Base-by-base conservation (phyloP, 2,329 filamentous ascomycete species). In the Aspergillus transmontanensis region DNA sequence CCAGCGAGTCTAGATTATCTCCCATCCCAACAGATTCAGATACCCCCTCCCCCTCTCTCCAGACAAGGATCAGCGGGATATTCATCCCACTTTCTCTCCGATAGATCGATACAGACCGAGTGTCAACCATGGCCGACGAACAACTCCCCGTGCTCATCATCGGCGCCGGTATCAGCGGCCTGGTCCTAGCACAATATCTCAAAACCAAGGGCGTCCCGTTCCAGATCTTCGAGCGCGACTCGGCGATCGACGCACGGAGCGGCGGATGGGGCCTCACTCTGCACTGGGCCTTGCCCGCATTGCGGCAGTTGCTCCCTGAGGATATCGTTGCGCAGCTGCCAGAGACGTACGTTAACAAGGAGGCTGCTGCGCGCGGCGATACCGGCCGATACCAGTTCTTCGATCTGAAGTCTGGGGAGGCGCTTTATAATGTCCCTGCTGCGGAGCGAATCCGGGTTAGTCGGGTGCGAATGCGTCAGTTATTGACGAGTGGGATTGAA, bases 241-340 rank as follows among this genome's bases (percentile, higher is more conserved):
- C 69, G 6, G 79, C 83, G 46, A 77, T 84, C 48, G 77, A 74
- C 61, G 79, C 79, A 32, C 84, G 82, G 36, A 84, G 76, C 23
- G 77, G 81, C 4, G 87, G 87, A 65, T 90, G 87, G 88, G 88
- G 86, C 3, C 77, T 90, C 61, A 89, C 87, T 0, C 77, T 90
- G 61, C 86, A 89, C 71, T 90, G 87, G 87, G 85, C 84, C 5
- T 79, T 89, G 11, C 79, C 83, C 0, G 80, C 79, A 1, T 76
- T 89, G 46, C 79, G 83, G 51, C 71, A 78, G 9, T 77, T 89
- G 26, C 76, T 89, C 32, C 84, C 86, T 0, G 71, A 79, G 0
- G 74, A 82, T 14, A 73, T 87, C 7, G 71, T 81, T 4, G 69
- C 71, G 2, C 79, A 80, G 0, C 73, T 88, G 2, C 79, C 81